A percentile compares a stretch with the other conserved stretches of the same genome.
Evolutionary conservation across 2,329 filamentous ascomycete genomes (phyloP).

Genomic region (Pseudogymnoascus destructans): DNA sequence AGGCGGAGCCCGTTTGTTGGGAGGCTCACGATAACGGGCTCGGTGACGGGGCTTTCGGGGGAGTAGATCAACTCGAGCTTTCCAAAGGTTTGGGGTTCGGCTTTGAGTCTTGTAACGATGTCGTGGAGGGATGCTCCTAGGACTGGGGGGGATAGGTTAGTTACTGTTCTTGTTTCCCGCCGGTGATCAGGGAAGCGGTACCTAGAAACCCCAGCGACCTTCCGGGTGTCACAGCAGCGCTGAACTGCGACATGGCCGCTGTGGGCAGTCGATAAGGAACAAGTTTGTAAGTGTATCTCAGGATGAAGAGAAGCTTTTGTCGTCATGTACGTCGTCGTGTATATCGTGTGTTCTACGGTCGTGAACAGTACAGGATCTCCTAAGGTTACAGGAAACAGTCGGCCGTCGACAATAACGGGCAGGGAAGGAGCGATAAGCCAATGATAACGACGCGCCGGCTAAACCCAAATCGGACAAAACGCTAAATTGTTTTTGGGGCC

Average conservation of each 20-base stretch:
- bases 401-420: neutral
- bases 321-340: neutral
- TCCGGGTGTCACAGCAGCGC: conserved; percentile 52
- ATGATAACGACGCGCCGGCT: neutral
- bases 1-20: conserved; percentile 79
- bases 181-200: conserved; percentile 25
- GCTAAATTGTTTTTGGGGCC: conserved; percentile 5
- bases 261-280: neutral
- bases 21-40: conserved; percentile 63
- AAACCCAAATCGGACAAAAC: conserved; percentile 4
- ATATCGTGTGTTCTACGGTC: neutral
- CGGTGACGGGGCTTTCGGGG: conserved; percentile 55
- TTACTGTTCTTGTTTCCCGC: neutral
- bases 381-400: neutral
- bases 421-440: neutral
- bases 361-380: neutral
- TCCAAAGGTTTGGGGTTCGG: conserved; percentile 70
- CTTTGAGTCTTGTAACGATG: conserved; percentile 74
- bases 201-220: conserved; percentile 36
- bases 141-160: conserved; percentile 35
- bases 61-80: conserved; percentile 76
- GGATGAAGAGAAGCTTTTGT: neutral
- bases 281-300: neutral
- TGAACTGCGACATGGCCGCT: conserved; percentile 34
- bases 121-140: conserved; percentile 88